phyloP scores from a whole-genome alignment of 148 eudicot genomes.

The Fagopyrum tataricum region DNA sequence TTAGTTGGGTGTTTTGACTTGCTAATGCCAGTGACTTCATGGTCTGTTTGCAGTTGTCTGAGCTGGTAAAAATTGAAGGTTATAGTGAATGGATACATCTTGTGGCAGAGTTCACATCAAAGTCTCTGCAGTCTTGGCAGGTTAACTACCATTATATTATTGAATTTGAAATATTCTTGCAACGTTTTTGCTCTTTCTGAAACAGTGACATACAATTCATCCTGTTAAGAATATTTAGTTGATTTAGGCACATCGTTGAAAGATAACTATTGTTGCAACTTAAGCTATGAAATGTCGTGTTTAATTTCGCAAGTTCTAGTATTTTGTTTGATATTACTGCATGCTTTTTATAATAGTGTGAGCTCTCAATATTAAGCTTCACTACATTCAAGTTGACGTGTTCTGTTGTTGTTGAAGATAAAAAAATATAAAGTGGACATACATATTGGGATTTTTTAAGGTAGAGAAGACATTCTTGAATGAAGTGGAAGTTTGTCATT shows the following conservation, averaged over 20 bases:
- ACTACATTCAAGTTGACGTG: not conserved
- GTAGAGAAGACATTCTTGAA: not conserved
- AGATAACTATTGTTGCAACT: not conserved
- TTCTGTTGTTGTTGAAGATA: not conserved
- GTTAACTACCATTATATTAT: conserved; percentile 17
- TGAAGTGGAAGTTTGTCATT: not conserved
- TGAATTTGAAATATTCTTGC: not conserved
- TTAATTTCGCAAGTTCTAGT: not conserved
- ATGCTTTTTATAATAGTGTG: not conserved
- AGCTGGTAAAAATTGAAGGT: conserved; percentile 48
- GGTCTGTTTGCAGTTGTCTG: conserved; percentile 35
- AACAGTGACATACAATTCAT: not conserved
- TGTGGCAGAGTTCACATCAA: conserved; percentile 55
- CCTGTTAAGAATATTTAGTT: not conserved
- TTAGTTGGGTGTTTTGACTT: not conserved
- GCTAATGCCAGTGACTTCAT: not conserved
- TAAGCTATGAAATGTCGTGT: not conserved
- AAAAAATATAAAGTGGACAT: not conserved
- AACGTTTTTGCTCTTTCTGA: not conserved
- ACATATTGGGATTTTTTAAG: not conserved
- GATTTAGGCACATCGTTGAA: not conserved
- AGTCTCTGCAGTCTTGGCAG: conserved; percentile 70
- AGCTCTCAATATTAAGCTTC: not conserved
- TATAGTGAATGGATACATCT: conserved; percentile 53
- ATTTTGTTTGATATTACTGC: not conserved